phyloP scores from a whole-genome alignment of 208 protist species.

The Blechomonas ayalai region DNA sequence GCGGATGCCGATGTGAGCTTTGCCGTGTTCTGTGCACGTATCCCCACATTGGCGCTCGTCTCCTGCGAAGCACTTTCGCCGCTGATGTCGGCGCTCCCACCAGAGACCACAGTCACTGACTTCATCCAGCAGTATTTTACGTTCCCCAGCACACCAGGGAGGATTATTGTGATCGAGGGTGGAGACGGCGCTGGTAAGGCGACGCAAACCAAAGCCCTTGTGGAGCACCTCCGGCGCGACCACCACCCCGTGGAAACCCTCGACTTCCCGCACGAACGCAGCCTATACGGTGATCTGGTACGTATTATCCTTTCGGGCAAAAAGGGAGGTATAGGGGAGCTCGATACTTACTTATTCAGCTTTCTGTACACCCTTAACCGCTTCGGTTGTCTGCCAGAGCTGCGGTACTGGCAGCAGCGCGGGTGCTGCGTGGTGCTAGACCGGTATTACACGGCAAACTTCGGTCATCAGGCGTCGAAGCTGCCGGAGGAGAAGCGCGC shows the following conservation, averaged over 20 bases:
- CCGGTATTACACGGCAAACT: slow-evolving; percentile 89
- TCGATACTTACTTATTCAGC: slow-evolving; percentile 84
- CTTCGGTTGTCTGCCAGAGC: slow-evolving; percentile 46
- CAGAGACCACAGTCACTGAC: slow-evolving; percentile 1
- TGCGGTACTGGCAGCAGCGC: slow-evolving; percentile 56
- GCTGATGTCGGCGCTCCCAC: slow-evolving; percentile 11
- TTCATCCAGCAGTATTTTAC: slow-evolving; percentile 13
- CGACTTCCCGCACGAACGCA: slow-evolving; percentile 82
- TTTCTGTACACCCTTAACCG: slow-evolving; percentile 88
- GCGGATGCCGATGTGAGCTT: slow-evolving; percentile 52
- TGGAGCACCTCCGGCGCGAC: slow-evolving; percentile 21
- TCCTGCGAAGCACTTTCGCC: slow-evolving; percentile 25
- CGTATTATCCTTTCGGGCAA: slow-evolving; percentile 79
- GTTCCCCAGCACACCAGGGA: slow-evolving; percentile 3
- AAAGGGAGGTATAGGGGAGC: slow-evolving; percentile 59
- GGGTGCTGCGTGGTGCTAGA: slow-evolving; percentile 74
- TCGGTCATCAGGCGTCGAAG: slow-evolving; percentile 88
- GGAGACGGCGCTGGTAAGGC: slow-evolving; percentile 89
- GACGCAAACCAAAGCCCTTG: slow-evolving; percentile 73
- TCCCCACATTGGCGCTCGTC: slow-evolving; percentile 33
- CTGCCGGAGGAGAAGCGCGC: slow-evolving; percentile 46
- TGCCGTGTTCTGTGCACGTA: slow-evolving; percentile 41
- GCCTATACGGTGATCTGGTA: slow-evolving; percentile 68
- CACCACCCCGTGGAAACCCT: slow-evolving; percentile 29
- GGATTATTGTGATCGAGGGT: slow-evolving; percentile 81